Evolutionary conservation across 192 early-diverging fungal species (phyloP), one percentile per base, ranked within the genome.

Genomic region (Mortierella claussenii): DNA sequence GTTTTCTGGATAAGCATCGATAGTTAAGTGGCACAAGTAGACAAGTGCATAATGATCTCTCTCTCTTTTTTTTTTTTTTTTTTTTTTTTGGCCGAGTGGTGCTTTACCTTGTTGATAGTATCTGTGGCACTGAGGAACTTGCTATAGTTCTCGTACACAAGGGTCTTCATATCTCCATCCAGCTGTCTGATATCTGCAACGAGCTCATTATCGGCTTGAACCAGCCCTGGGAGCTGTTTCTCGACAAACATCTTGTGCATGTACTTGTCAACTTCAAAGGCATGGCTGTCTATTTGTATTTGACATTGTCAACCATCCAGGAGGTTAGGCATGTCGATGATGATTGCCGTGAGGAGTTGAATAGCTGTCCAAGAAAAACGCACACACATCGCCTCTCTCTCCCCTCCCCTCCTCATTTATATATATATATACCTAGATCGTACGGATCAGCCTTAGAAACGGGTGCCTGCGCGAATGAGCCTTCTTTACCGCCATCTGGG

Each of bases 71-170:
- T n/a, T n/a, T n/a, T n/a, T n/a, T n/a, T n/a, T n/a, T n/a, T n/a
- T n/a, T n/a, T n/a, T n/a, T n/a, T n/a, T n/a, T n/a, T n/a, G n/a
- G n/a, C n/a, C n/a, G n/a, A n/a, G n/a, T n/a, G n/a, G n/a, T n/a
- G n/a, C n/a, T n/a, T n/a, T 80, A 88, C 87, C 78, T 88, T 88
- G 54, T 86, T 66, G 47, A 99, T 95, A 1, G 97, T 95, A 55
- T 97, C 95, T 2, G 95, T 95, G 0, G 97, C 97, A 40, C 89
- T 92, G 49, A 97, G 95, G 67, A 99, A 97, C 84, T 96, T 95
- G 86, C 86, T 94, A 70, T 99, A 99, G 85, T 99, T 99, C 82
- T 97, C 94, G 74, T 99, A 99, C 4, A 99, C 96, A 44, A 99
- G 85, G 0, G 97, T 97, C 79, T 99, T 97, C 92, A 97, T 95